Percentiles rank a stretch among this genome's conserved stretches.
phyloP scores from a whole-genome alignment of 306 rosid species.

The Vicia villosa region DNA sequence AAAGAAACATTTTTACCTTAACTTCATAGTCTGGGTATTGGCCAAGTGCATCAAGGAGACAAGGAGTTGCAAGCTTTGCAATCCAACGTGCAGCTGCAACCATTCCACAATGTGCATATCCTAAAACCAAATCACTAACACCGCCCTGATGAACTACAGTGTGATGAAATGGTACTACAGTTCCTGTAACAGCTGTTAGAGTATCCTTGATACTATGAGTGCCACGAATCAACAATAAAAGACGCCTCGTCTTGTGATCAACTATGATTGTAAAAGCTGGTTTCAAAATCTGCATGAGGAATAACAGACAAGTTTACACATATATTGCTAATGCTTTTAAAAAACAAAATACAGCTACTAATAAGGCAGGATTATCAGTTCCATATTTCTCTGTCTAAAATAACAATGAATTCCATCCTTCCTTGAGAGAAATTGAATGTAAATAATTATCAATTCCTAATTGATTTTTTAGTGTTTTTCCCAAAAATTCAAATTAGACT shows the following conservation, averaged over 20 bases:
- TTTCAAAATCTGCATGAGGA: conserved; percentile 80
- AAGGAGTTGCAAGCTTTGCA: conserved; percentile 80
- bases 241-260: conserved; percentile 60
- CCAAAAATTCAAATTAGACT: conserved; percentile 41
- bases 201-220: conserved; percentile 97
- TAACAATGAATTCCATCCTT: conserved; percentile 2
- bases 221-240: conserved; percentile 87
- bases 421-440: background rate
- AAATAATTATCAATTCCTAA: background rate
- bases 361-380: too few species aligned
- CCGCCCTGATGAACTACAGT: conserved; percentile 84
- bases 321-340: background rate
- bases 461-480: background rate
- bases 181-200: conserved; percentile 90
- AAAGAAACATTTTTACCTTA: conserved; percentile 53
- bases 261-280: conserved; percentile 90
- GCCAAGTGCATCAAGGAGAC: conserved; percentile 69
- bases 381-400: conserved; percentile 9
- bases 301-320: conserved; percentile 16
- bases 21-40: conserved; percentile 66
- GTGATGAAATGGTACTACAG: conserved; percentile 92
- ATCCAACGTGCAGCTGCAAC: conserved; percentile 99
- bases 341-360: conserved; percentile 12
- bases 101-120: conserved; percentile 98
- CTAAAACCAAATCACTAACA: conserved; percentile 82